Base-by-base conservation (phyloP, 805 yeast species). In the Myxozyma lipomycoides region DNA sequence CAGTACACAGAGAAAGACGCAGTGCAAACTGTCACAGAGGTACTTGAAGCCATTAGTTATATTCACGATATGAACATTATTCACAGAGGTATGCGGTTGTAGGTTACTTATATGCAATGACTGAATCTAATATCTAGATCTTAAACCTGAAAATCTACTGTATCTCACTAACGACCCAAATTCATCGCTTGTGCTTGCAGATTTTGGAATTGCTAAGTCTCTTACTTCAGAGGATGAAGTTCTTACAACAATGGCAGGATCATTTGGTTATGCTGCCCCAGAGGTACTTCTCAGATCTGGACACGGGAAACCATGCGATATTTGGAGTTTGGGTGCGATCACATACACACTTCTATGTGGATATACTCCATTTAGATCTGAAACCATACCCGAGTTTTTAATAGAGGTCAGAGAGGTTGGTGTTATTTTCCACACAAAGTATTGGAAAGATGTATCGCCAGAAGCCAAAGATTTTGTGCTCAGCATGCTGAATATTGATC, bases 241-340 rank as follows among this genome's bases (percentile, higher is more conserved):
- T 52, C 72, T 87, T 52, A 80, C 76, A 28, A 73, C 83, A 21
- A 82, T 86, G 38, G 95, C 96, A 0, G 98, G 98, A 1, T 86
- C 96, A 1, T 82, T 87, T 68, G 98, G 98, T 1, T 91, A 91
- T 67, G 96, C 95, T 30, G 98, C 98, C 0, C 98, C 98, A 0
- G 98, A 91, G 64, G 89, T 91, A 5, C 76, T 91, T 35, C 70
- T 81, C 38, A 82, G 85, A 15, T 73, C 75, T 36, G 98, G 96
- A 6, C 97, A 91, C 69, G 95, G 96, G 36, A 87, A 86, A 62
- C 91, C 96, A 1, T 91, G 96, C 70, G 98, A 91, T 67, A 78
- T 91, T 48, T 91, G 98, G 98, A 85, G 95, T 1, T 65, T 91
- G 36, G 98, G 98, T 32, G 95, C 91, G 6, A 87, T 91, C 40